Percentiles rank a stretch among this genome's conserved stretches.
Evolutionary conservation across 2,329 filamentous ascomycete genomes (phyloP).

Genomic region (Chlorencoelia australis): DNA sequence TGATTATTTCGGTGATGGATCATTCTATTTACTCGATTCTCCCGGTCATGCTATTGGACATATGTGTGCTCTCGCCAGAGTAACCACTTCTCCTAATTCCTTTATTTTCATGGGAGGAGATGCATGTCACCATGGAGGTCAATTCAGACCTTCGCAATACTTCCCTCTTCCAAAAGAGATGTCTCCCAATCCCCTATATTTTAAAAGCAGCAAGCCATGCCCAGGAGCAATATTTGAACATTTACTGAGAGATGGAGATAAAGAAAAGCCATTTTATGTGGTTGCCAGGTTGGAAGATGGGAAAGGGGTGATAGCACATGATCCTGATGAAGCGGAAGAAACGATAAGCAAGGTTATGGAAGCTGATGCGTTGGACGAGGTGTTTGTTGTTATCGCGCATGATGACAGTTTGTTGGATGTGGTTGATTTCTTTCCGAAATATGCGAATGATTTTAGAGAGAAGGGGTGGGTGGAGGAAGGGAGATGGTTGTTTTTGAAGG

Average conservation of each 20-base stretch:
- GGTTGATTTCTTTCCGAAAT: slow-evolving; percentile 39
- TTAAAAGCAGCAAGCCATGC: slow-evolving; percentile 26
- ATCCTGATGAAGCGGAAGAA: slow-evolving; percentile 27
- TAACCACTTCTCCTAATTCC: slow-evolving; percentile 18
- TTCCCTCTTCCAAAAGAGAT: slow-evolving; percentile 31
- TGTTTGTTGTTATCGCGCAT: slow-evolving; percentile 39
- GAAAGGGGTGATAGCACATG: slow-evolving; percentile 12
- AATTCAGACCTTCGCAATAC: slow-evolving; percentile 35
- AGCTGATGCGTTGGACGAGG: slow-evolving; percentile 33
- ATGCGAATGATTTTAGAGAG: slow-evolving; percentile 35
- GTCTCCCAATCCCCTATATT: slow-evolving; percentile 31
- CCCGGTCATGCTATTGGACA: slow-evolving; percentile 34
- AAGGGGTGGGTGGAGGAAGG: slow-evolving; percentile 37
- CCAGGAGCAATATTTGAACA: slow-evolving; percentile 32
- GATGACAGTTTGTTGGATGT: slow-evolving; percentile 34
- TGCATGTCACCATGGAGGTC: slow-evolving; percentile 30
- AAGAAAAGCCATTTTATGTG: slow-evolving; percentile 26
- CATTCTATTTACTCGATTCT: slow-evolving; percentile 40
- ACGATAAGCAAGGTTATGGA: slow-evolving; percentile 37
- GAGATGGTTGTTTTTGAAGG: slow-evolving; percentile 40
- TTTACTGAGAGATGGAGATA: slow-evolving; percentile 28
- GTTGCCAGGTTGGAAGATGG: slow-evolving; percentile 15
- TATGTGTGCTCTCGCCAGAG: slow-evolving; percentile 33
- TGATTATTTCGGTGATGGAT: slow-evolving; percentile 47
- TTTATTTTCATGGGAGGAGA: slow-evolving; percentile 36